Conservation (phyloP, 1,139 yeast species). For the Protomyces arabidopsidicola region DNA sequence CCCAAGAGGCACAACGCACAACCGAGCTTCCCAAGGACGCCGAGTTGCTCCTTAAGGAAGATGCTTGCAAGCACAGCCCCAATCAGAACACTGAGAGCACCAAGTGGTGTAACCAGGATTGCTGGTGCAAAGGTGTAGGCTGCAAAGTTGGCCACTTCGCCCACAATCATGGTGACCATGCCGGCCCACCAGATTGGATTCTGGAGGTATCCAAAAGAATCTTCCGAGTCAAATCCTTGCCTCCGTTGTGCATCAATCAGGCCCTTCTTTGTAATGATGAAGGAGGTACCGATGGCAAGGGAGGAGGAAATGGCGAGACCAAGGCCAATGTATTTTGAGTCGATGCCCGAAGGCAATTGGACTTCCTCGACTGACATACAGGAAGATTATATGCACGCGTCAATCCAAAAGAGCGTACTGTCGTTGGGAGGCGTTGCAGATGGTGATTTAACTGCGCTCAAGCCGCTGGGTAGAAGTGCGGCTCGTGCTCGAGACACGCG, state of each 20-base stretch:
- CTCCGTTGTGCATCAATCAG: conserved; percentile 64
- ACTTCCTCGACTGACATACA: conserved; percentile 7
- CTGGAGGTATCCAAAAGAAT: conserved; percentile 66
- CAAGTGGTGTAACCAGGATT: conserved; percentile 82
- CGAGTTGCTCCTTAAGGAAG: conserved; percentile 79
- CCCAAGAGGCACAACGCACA: conserved; percentile 89
- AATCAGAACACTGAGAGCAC: conserved; percentile 83
- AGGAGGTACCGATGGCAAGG: conserved; percentile 63
- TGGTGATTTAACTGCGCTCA: too few relatives aligned
- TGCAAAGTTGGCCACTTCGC: conserved; percentile 88
- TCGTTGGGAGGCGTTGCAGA: too few relatives aligned
- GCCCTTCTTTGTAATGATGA: conserved; percentile 85
- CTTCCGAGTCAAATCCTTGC: conserved; percentile 53
- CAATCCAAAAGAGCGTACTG: too few relatives aligned
- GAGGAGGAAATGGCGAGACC: conserved; percentile 85
- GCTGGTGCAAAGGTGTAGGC: conserved; percentile 97
- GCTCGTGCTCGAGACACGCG: too few relatives aligned
- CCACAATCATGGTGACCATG: conserved; percentile 72
- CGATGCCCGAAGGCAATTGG: conserved; percentile 37
- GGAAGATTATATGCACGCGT: background rate
- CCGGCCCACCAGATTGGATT: conserved; percentile 97
- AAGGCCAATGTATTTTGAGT: conserved; percentile 83
- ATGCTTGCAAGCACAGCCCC: conserved; percentile 87
- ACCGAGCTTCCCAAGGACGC: conserved; percentile 87
- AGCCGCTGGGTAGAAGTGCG: too few relatives aligned